Base-by-base conservation (phyloP, 441 rosid species). In the Populus tomentosa region DNA sequence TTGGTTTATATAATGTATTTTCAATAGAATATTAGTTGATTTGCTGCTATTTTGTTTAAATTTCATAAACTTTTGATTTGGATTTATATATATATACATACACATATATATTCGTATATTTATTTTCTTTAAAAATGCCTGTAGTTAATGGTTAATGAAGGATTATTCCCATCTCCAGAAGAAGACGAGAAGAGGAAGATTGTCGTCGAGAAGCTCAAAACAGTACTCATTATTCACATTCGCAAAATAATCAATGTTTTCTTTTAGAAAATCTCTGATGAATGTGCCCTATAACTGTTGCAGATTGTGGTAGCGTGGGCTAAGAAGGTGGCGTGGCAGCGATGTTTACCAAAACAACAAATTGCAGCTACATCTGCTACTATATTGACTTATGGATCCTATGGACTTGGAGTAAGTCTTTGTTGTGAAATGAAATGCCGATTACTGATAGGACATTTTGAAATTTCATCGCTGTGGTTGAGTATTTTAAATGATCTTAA, bases 291-390 rank as follows among this genome's bases (percentile, higher is more conserved):
- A 50, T 50, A 18, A 16, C 8, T 76, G 65, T 59, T 80, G 76
- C 84, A 90, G 91, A 85, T 87, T 28, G 84, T 85, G 35, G 38
- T 81, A 82, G 79, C 62, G 70, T 90, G 94, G 92, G 80, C 74
- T 38, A 87, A 82, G 86, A 81, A 20, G 33, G 85, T 86, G 73
- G 91, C 94, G 18, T 90, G 90, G 91, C 85, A 89, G 80, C 87
- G 85, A 2, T 42, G 82, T 38, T 83, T 87, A 28, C 83, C 87
- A 1, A 82, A 77, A 50, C 78, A 87, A 77, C 84, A 85, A 33
- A 83, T 86, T 63, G 78, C 73, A 6, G 82, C 83, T 10, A 82
- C 83, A 10, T 79, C 75, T 77, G 91, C 92, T 9, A 82, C 89
- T 18, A 36, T 90, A 33, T 67, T 90, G 72, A 78, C 92, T 35